Evolutionary conservation across 306 rosid genomes (phyloP).

Genomic region (Lupinus albus): DNA sequence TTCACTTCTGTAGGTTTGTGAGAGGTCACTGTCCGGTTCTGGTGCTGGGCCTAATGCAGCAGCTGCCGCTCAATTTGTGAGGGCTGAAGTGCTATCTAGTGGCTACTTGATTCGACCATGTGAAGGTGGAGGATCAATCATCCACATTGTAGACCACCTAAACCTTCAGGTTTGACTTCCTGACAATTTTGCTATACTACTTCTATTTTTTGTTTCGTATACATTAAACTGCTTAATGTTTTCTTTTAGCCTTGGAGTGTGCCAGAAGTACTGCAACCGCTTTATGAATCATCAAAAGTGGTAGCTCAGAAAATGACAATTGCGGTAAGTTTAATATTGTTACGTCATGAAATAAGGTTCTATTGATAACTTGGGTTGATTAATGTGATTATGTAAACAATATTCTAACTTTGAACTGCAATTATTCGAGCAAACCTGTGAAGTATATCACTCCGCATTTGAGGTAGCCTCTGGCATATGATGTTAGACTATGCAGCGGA

Average conservation of each 20-base stretch:
- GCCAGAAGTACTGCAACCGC: constrained; percentile 78
- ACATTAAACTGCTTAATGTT: constrained; percentile 9
- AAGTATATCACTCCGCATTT: constrained; percentile 1
- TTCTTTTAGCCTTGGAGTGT: constrained; percentile 68
- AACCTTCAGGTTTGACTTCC: constrained; percentile 70
- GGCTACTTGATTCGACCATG: constrained; percentile 83
- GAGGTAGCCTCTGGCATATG: constrained; percentile 14
- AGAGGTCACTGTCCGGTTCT: constrained; percentile 78
- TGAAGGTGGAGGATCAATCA: constrained; percentile 85
- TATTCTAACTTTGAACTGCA: constrained; percentile 3
- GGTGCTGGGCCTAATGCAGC: constrained; percentile 71
- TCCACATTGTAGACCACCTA: constrained; percentile 82
- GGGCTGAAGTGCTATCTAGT: constrained; percentile 79
- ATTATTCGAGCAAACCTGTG: not conserved
- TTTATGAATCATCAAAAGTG: constrained; percentile 72
- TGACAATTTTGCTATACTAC: not conserved
- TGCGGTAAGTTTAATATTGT: constrained; percentile 54
- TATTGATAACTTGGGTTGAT: not conserved
- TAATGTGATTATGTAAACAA: not conserved
- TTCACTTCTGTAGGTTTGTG: constrained; percentile 58
- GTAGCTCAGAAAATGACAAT: constrained; percentile 75
- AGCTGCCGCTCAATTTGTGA: constrained; percentile 64
- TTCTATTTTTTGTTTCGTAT: not conserved
- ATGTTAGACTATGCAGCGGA: not conserved
- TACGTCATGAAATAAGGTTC: not conserved